Conservation (phyloP, 129 eudicot genomes). For the Flaveria sonorensis region DNA sequence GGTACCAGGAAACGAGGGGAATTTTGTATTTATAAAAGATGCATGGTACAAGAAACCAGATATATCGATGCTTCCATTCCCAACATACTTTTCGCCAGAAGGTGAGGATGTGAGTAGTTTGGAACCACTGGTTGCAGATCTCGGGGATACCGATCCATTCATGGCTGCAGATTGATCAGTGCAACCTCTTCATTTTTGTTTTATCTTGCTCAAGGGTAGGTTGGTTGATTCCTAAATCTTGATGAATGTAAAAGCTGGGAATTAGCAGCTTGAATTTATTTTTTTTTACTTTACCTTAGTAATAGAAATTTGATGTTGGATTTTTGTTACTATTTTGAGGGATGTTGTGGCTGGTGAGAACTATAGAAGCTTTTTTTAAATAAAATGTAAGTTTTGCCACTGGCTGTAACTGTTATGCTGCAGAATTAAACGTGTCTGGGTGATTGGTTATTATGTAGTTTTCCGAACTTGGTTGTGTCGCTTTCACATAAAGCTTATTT, state of each 20-base stretch:
- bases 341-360: neutral
- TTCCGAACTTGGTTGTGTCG: no score
- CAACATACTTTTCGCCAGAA: slow-evolving; percentile 76
- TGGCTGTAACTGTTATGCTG: no score
- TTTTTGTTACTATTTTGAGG: neutral
- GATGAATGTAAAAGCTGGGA: slow-evolving; percentile 27
- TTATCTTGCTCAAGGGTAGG: slow-evolving; percentile 4
- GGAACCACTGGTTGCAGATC: slow-evolving; percentile 88
- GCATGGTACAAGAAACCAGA: slow-evolving; percentile 87
- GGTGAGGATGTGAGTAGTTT: slow-evolving; percentile 56
- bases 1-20: slow-evolving; percentile 91
- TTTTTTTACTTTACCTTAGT: neutral
- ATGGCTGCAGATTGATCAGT: slow-evolving; percentile 79
- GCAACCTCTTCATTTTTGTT: neutral
- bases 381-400: no score
- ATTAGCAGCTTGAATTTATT: slow-evolving; percentile 19
- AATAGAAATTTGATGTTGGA: slow-evolving; percentile 12
- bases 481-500: no score
- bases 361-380: no score
- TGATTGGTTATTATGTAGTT: no score
- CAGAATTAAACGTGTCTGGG: no score
- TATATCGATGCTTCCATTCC: slow-evolving; percentile 72
- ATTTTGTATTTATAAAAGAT: slow-evolving; percentile 90
- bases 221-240: slow-evolving; percentile 8
- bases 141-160: slow-evolving; percentile 89